These are phyloP conservation scores for Corylus heterophylla DNA, from an alignment of 306 rosid species.

Conservation along the genomic window DNA sequence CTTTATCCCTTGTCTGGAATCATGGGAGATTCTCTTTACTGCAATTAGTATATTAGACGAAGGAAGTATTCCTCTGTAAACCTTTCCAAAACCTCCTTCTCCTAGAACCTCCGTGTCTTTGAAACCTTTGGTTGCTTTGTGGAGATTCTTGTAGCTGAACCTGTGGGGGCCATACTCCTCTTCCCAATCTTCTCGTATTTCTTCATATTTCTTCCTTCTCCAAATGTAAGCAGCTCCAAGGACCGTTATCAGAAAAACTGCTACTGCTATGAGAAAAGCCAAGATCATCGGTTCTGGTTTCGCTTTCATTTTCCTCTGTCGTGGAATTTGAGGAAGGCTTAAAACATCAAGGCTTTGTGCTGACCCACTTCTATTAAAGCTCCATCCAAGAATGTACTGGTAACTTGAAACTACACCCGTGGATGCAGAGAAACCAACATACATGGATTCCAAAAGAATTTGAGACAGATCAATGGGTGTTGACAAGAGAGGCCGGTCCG, in stretches of 20 bases:
- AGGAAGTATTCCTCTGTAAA: constrained; percentile 22
- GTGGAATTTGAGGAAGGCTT: too few relatives aligned
- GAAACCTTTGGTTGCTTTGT: constrained; percentile 23
- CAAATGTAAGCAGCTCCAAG: not conserved
- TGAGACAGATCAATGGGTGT: too few relatives aligned
- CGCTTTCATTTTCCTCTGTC: too few relatives aligned
- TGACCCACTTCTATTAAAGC: too few relatives aligned
- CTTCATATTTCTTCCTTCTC: constrained; percentile 31
- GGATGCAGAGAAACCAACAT: too few relatives aligned
- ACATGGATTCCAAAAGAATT: too few relatives aligned
- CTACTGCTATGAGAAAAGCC: not conserved
- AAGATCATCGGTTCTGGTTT: too few relatives aligned
- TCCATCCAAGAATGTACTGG: too few relatives aligned
- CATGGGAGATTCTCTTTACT: constrained; percentile 17
- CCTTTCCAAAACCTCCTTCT: constrained; percentile 28
- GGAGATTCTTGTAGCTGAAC: constrained; percentile 12
- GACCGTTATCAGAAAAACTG: not conserved
- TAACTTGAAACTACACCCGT: too few relatives aligned
- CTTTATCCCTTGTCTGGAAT: constrained; percentile 26
- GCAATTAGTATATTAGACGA: constrained; percentile 14
- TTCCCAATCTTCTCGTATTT: constrained; percentile 72
- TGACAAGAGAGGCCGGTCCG: too few relatives aligned
- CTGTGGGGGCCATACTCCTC: constrained; percentile 52
- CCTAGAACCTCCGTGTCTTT: constrained; percentile 20
- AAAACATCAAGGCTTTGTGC: too few relatives aligned